Evolutionary conservation across 768 basidiomycete species (phyloP).

Genomic region (Kwoniella bestiolae): DNA sequence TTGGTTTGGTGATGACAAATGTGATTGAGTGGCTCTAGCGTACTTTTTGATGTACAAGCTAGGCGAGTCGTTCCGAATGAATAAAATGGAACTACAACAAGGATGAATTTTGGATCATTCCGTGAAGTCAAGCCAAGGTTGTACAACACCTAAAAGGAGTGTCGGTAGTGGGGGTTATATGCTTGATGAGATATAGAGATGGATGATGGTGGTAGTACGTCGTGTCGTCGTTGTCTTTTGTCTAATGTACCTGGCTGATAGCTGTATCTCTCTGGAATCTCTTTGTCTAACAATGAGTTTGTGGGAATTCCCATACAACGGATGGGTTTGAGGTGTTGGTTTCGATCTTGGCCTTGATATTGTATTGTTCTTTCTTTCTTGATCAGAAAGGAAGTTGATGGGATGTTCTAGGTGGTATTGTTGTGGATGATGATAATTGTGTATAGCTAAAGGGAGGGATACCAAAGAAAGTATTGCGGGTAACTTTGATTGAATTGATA

Average conservation of each 20-base stretch:
- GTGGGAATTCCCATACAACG: background rate
- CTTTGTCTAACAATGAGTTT: background rate
- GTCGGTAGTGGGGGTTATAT: too few relatives aligned
- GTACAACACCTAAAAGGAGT: background rate
- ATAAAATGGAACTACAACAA: background rate
- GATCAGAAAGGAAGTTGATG: background rate
- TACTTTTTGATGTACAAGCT: background rate
- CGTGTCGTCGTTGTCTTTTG: background rate
- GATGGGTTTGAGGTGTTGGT: background rate
- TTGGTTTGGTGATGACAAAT: conserved; percentile 3
- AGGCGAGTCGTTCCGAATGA: background rate
- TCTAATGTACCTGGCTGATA: background rate
- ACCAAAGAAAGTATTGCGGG: background rate
- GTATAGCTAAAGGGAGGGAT: background rate
- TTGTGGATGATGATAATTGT: background rate
- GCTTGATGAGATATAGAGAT: too few relatives aligned
- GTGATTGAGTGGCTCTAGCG: background rate
- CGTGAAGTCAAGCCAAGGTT: background rate
- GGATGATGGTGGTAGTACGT: too few relatives aligned
- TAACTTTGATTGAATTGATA: background rate
- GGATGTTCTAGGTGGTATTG: background rate
- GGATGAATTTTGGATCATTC: background rate
- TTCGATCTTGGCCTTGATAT: too few relatives aligned
- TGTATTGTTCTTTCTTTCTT: background rate
- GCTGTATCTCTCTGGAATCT: background rate